Conservation (phyloP, 495 filamentous ascomycete genomes). For the Xylaria sp. region DNA sequence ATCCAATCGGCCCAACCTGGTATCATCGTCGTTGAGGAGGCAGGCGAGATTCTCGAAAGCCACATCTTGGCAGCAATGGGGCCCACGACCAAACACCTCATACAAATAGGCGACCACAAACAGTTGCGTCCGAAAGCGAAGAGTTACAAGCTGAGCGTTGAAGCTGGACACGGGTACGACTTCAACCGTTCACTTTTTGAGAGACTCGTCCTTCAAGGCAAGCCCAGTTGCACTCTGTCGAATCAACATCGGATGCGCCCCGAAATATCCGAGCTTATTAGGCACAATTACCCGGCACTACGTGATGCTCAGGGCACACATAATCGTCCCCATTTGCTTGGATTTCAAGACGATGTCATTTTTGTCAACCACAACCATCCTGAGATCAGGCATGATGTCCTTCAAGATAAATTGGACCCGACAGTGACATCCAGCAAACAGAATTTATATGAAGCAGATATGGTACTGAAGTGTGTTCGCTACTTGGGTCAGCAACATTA, state of each 20-base stretch:
- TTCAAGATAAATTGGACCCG: slow-evolving; percentile 62
- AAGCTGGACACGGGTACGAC: slow-evolving; percentile 72
- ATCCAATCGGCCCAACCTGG: slow-evolving; percentile 60
- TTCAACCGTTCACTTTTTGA: slow-evolving; percentile 79
- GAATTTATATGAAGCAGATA: slow-evolving; percentile 72
- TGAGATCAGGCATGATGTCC: slow-evolving; percentile 52
- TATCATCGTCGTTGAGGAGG: slow-evolving; percentile 75
- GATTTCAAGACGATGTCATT: slow-evolving; percentile 67
- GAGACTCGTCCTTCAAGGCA: slow-evolving; percentile 63
- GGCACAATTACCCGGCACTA: slow-evolving; percentile 71
- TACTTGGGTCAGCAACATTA: slow-evolving; percentile 84
- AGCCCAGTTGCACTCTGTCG: slow-evolving; percentile 61
- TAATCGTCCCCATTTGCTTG: slow-evolving; percentile 57
- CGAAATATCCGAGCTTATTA: slow-evolving; percentile 69
- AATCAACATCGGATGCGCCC: slow-evolving; percentile 77
- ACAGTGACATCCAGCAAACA: slow-evolving; percentile 60
- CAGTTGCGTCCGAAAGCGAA: slow-evolving; percentile 77
- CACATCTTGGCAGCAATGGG: slow-evolving; percentile 70
- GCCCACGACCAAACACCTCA: slow-evolving; percentile 66
- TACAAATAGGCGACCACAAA: slow-evolving; percentile 80
- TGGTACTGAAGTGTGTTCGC: slow-evolving; percentile 70
- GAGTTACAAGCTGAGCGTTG: slow-evolving; percentile 68
- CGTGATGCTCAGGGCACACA: slow-evolving; percentile 63
- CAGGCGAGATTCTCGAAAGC: slow-evolving; percentile 78
- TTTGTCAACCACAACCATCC: slow-evolving; percentile 69